These are phyloP conservation scores for Botrytis deweyae DNA, from an alignment of 2,329 filamentous ascomycete genomes.

Conservation along the genomic window DNA sequence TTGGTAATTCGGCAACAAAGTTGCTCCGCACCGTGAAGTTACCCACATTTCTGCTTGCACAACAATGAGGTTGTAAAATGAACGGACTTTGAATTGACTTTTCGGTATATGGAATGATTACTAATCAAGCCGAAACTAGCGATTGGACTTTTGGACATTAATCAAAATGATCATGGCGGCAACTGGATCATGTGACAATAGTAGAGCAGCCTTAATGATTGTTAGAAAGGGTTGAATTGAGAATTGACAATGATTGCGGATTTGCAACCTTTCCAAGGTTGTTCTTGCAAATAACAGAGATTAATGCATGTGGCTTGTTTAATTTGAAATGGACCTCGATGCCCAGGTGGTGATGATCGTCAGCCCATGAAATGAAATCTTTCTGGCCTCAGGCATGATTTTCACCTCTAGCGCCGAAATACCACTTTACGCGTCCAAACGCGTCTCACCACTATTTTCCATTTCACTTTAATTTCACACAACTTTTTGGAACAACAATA, in stretches of 20 bases:
- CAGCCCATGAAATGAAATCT: neutral
- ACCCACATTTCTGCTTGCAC: neutral
- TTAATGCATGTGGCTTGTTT: neutral
- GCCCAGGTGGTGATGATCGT: neutral
- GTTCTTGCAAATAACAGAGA: neutral
- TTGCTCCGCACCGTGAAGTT: neutral
- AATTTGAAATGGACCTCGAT: too few species aligned
- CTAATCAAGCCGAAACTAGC: neutral
- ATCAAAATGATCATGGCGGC: neutral
- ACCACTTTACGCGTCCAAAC: slow-evolving; percentile 19
- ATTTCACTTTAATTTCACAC: neutral
- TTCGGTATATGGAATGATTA: neutral
- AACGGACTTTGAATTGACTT: neutral
- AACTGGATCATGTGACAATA: neutral
- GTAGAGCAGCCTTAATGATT: neutral
- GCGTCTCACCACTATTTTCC: slow-evolving; percentile 3
- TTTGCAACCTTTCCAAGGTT: neutral
- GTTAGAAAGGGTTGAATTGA: neutral
- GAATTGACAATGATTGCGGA: neutral
- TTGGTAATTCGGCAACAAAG: neutral
- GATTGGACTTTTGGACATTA: neutral
- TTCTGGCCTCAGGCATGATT: neutral
- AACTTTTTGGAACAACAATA: neutral
- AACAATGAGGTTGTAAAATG: neutral
- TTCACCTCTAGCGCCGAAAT: neutral